Evolutionary conservation across 2,329 filamentous ascomycete species (phyloP).

Genomic region (Claviceps spartinae): DNA sequence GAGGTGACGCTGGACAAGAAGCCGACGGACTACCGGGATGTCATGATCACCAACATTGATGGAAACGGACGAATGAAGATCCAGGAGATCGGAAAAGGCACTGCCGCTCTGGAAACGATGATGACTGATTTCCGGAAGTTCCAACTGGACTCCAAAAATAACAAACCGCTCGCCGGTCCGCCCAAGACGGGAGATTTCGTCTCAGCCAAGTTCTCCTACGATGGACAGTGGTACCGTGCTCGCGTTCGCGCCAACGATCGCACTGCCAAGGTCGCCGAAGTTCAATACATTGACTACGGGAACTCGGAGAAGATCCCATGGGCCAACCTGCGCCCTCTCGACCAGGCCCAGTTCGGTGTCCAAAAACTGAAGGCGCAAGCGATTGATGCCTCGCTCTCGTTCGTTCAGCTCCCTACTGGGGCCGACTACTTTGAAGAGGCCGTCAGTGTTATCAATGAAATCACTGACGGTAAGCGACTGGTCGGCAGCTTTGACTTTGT

Average conservation of each 20-base stretch:
- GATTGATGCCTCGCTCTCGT: conserved; percentile 71
- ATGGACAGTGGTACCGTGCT: conserved; percentile 90
- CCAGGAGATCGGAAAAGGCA: conserved; percentile 79
- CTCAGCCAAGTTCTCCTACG: conserved; percentile 77
- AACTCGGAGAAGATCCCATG: conserved; percentile 85
- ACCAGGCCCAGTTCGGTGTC: conserved; percentile 62
- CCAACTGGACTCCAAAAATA: conserved; percentile 75
- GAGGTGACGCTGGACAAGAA: conserved; percentile 51
- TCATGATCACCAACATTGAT: conserved; percentile 85
- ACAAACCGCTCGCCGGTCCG: conserved; percentile 53
- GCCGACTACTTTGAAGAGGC: conserved; percentile 76
- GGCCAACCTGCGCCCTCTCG: conserved; percentile 68
- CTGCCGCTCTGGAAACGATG: conserved; percentile 68
- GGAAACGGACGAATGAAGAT: conserved; percentile 72
- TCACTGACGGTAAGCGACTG: conserved; percentile 61
- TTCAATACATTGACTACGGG: conserved; percentile 91
- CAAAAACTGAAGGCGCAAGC: conserved; percentile 82
- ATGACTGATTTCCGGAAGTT: conserved; percentile 88
- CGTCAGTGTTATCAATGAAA: conserved; percentile 58
- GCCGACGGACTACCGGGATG: conserved; percentile 74
- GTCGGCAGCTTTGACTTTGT: conserved; percentile 86
- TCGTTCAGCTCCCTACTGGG: conserved; percentile 74
- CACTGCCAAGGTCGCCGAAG: conserved; percentile 73
- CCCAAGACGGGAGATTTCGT: conserved; percentile 90
- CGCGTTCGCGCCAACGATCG: conserved; percentile 87